Percentiles rank a stretch among this genome's conserved stretches.
phyloP scores from a whole-genome alignment of 2,329 filamentous ascomycete species.

The Geosmithia morbida region DNA sequence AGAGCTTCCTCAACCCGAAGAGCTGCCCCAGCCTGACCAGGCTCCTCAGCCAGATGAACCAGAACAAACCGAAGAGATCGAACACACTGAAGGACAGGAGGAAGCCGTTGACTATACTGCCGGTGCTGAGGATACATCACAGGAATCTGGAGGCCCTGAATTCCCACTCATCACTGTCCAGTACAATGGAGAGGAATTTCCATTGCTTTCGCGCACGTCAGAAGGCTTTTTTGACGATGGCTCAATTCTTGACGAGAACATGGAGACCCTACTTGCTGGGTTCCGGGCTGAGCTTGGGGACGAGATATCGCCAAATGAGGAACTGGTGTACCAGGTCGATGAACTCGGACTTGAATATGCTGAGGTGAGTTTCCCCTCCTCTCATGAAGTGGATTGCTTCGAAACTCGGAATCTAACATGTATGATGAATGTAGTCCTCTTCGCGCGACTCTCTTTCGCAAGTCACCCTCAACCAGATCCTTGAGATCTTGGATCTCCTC shows the following conservation, averaged over 20 bases:
- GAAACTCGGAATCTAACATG: constrained; percentile 5
- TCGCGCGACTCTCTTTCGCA: constrained; percentile 17
- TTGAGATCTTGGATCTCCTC: constrained; percentile 26
- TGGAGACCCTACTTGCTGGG: constrained; percentile 27
- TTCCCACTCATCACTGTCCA: constrained; percentile 24
- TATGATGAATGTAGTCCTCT: constrained; percentile 14
- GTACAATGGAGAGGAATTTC: constrained; percentile 28
- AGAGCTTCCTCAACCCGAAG: no score
- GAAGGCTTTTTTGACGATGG: constrained; percentile 29
- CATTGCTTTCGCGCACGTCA: constrained; percentile 19
- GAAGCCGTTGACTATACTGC: background rate
- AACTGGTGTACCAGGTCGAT: constrained; percentile 35
- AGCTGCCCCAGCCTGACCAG: no score
- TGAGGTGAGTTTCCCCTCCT: constrained; percentile 21
- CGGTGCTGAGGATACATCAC: background rate
- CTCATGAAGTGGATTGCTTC: background rate
- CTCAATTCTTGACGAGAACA: constrained; percentile 24
- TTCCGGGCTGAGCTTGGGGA: constrained; percentile 29
- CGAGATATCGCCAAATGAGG: constrained; percentile 29
- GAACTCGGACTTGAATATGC: constrained; percentile 37
- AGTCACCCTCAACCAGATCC: constrained; percentile 24
- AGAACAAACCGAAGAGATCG: background rate
- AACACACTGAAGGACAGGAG: background rate
- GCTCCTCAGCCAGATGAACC: no score
- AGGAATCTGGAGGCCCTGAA: constrained; percentile 4